These are phyloP conservation scores for Carex cristatella DNA, from an alignment of 176 grass and related monocot genomes.

Conservation along the genomic window DNA sequence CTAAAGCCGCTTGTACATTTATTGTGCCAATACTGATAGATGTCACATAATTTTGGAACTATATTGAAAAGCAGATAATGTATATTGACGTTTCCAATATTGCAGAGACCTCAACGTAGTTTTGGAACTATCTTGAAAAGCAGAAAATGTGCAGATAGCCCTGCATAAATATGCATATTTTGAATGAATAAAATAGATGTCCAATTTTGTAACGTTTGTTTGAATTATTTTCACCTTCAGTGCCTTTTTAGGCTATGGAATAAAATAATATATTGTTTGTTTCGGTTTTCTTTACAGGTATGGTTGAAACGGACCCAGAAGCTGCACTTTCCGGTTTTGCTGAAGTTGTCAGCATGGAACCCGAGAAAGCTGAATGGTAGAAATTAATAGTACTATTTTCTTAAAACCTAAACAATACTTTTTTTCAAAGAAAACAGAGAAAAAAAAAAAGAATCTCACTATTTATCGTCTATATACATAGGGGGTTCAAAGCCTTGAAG, in stretches of 20 bases:
- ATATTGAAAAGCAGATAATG: not conserved
- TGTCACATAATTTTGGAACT: not conserved
- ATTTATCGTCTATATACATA: conserved; percentile 25
- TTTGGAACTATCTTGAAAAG: not conserved
- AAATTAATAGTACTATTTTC: not conserved
- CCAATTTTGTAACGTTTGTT: not conserved
- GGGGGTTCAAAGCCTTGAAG: conserved; percentile 97
- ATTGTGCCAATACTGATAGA: not conserved
- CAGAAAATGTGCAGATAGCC: not conserved
- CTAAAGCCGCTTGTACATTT: not conserved
- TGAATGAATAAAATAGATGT: not conserved
- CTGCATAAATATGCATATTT: not conserved
- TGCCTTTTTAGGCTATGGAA: not conserved
- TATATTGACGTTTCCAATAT: too few relatives aligned
- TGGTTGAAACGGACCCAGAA: conserved; percentile 91
- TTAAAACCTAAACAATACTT: not conserved
- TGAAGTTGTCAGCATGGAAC: conserved; percentile 87
- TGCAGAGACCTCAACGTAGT: not conserved
- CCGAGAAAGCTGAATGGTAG: conserved; percentile 97
- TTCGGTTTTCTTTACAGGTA: conserved; percentile 37
- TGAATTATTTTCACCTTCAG: not conserved
- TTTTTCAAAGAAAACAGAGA: not conserved
- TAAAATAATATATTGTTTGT: not conserved
- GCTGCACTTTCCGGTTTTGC: conserved; percentile 91
- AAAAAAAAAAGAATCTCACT: not conserved